Conservation (phyloP, 2,329 filamentous ascomycete species). For the Ceratocystis albifundus region DNA sequence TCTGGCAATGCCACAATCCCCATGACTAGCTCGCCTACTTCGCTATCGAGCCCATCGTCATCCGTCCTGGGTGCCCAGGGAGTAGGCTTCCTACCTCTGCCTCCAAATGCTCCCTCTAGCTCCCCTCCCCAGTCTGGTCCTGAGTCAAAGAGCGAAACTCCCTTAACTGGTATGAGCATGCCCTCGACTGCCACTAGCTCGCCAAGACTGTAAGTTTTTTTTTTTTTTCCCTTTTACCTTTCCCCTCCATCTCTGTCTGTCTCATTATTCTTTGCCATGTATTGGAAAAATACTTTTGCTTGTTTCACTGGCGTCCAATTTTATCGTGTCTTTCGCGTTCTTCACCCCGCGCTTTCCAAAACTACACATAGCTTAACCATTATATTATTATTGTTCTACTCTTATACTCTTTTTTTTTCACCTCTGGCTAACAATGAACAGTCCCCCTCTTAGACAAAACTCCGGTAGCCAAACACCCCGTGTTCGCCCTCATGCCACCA, state of each 20-base stretch:
- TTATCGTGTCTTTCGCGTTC: too few species aligned
- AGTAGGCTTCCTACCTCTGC: neutral
- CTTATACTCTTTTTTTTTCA: neutral
- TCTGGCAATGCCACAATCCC: slow-evolving; percentile 28
- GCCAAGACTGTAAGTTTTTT: slow-evolving; percentile 43
- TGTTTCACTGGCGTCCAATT: too few species aligned
- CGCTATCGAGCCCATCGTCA: slow-evolving; percentile 30
- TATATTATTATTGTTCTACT: slow-evolving; percentile 19
- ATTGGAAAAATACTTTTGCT: too few species aligned
- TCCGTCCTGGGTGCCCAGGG: slow-evolving; percentile 23
- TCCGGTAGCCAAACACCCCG: slow-evolving; percentile 68
- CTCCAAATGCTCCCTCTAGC: neutral
- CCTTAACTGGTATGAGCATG: slow-evolving; percentile 45
- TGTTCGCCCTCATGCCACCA: slow-evolving; percentile 73
- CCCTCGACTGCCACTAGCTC: slow-evolving; percentile 48
- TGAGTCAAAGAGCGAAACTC: slow-evolving; percentile 35
- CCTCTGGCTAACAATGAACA: slow-evolving; percentile 30
- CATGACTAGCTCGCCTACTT: slow-evolving; percentile 28
- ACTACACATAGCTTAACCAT: too few species aligned
- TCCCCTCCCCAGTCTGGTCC: slow-evolving; percentile 15
- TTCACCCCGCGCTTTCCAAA: too few species aligned
- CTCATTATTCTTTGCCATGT: too few species aligned
- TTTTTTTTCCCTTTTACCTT: slow-evolving; percentile 19
- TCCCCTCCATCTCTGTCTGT: slow-evolving; percentile 11
- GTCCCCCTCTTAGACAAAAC: slow-evolving; percentile 57